Evolutionary conservation across 2,329 filamentous ascomycete genomes (phyloP).

Genomic region (Penicillium digitatum): DNA sequence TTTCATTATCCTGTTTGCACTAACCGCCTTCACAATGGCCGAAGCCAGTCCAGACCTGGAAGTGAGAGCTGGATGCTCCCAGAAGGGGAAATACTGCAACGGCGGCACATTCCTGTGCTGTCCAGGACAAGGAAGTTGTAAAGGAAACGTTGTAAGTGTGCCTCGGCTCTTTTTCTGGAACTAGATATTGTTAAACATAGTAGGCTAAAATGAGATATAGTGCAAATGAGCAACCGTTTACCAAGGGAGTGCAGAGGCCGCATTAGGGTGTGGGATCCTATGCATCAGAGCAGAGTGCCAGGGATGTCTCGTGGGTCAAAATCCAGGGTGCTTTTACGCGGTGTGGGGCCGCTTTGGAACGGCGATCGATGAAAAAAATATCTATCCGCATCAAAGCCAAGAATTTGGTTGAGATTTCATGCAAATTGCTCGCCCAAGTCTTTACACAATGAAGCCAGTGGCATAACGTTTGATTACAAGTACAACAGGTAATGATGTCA

Average conservation of each 20-base stretch:
- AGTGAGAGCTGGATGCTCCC: slow-evolving; percentile 8
- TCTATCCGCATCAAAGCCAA: background rate
- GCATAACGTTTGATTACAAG: background rate
- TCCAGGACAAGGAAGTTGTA: background rate
- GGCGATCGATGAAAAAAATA: background rate
- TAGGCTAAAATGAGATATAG: background rate
- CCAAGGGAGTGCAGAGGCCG: background rate
- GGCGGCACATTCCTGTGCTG: slow-evolving; percentile 12
- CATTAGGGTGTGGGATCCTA: background rate
- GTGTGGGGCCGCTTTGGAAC: background rate
- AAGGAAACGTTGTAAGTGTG: background rate
- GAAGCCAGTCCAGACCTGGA: slow-evolving; percentile 42
- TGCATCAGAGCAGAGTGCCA: background rate
- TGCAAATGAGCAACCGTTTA: background rate
- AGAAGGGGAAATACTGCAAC: slow-evolving; percentile 12
- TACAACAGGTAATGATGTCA: background rate
- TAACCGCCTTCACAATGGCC: slow-evolving; percentile 2
- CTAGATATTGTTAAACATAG: background rate
- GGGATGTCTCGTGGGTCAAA: background rate
- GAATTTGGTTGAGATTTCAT: background rate
- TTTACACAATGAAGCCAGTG: no score
- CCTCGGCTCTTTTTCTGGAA: background rate
- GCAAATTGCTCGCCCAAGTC: background rate
- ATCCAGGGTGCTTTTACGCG: background rate
- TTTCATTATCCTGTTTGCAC: background rate